phyloP scores from a whole-genome alignment of 495 filamentous ascomycete genomes.

The Cenococcum geophilum region DNA sequence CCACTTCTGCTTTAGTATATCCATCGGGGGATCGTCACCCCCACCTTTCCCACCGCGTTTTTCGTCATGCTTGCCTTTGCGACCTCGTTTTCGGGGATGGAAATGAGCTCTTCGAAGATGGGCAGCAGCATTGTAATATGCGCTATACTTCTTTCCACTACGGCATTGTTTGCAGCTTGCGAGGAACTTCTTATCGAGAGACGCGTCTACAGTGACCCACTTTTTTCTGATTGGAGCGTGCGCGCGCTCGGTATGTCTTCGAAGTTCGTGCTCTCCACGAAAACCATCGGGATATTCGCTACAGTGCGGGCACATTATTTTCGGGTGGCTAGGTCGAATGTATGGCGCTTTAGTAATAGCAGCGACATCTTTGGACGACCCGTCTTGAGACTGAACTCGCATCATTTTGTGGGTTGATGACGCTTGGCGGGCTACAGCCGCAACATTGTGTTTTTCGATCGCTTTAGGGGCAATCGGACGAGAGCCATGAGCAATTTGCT shows the following conservation, averaged over 20 bases:
- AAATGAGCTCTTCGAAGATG: conserved; percentile 90
- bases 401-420: conserved; percentile 45
- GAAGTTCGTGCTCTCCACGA: conserved; percentile 88
- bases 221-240: conserved; percentile 70
- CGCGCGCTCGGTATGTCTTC: conserved; percentile 74
- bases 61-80: conserved; percentile 52
- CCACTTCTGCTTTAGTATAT: conserved; percentile 67
- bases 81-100: conserved; percentile 54
- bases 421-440: conserved; percentile 9
- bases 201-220: conserved; percentile 71
- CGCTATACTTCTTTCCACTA: conserved; percentile 71
- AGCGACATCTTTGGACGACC: conserved; percentile 54
- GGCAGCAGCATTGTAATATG: conserved; percentile 93
- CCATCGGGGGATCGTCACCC: conserved; percentile 76
- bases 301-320: conserved; percentile 69
- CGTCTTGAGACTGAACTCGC: conserved; percentile 52
- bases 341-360: conserved; percentile 66
- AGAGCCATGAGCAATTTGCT: conserved; percentile 23
- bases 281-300: conserved; percentile 78
- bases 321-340: conserved; percentile 66
- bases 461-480: conserved; percentile 29
- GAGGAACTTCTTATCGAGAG: conserved; percentile 55
- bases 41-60: conserved; percentile 77
- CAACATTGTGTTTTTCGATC: conserved; percentile 15
- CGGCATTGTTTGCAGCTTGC: conserved; percentile 84